A percentile compares a stretch with the other conserved stretches of the same genome.
phyloP scores from a whole-genome alignment of 2,329 filamentous ascomycete genomes.

The Aspergillus novofumigatus region DNA sequence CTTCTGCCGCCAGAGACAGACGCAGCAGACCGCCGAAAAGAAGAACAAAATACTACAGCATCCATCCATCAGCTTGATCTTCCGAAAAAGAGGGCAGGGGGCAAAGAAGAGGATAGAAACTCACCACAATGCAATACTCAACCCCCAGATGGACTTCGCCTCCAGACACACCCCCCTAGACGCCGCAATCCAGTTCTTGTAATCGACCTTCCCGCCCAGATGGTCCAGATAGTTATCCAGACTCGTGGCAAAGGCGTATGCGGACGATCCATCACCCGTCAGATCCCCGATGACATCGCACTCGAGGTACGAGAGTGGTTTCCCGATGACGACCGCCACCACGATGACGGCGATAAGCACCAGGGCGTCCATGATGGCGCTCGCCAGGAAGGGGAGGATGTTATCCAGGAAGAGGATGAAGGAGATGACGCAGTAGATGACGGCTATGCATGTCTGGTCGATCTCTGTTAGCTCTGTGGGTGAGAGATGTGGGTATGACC shows the following conservation, averaged over 20 bases:
- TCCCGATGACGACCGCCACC: slow-evolving; percentile 71
- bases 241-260: slow-evolving; percentile 52
- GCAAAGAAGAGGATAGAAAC: slow-evolving; percentile 25
- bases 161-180: slow-evolving; percentile 69
- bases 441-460: slow-evolving; percentile 67
- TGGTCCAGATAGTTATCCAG: slow-evolving; percentile 50
- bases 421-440: slow-evolving; percentile 73
- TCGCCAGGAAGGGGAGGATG: slow-evolving; percentile 69
- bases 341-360: slow-evolving; percentile 75
- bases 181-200: slow-evolving; percentile 56
- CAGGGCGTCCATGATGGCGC: slow-evolving; percentile 60
- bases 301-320: slow-evolving; percentile 72
- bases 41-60: slow-evolving; percentile 58
- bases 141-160: slow-evolving; percentile 82
- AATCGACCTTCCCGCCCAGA: slow-evolving; percentile 47
- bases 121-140: slow-evolving; percentile 72
- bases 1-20: slow-evolving; percentile 60
- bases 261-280: slow-evolving; percentile 44
- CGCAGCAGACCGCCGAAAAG: slow-evolving; percentile 56
- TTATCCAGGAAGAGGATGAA: slow-evolving; percentile 77
- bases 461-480: slow-evolving; percentile 15
- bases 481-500: neutral
- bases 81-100: neutral
- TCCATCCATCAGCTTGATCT: neutral
- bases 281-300: slow-evolving; percentile 57